A percentile compares a stretch with the other conserved stretches of the same genome.
These are phyloP conservation scores for Scheffersomyces stambukii DNA, from an alignment of 1,139 yeast species.

Conservation along the genomic window DNA sequence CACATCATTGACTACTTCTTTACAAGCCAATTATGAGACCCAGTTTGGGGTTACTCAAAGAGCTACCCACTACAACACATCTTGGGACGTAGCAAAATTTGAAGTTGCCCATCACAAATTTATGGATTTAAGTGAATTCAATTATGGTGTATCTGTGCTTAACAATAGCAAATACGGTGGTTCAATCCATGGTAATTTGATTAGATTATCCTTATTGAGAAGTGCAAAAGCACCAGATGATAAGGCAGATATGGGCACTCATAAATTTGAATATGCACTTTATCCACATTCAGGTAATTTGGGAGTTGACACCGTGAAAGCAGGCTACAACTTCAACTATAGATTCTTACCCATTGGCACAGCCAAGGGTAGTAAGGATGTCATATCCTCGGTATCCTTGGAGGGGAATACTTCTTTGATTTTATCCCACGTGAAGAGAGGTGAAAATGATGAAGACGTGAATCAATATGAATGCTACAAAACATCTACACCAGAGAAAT, in stretches of 20 bases:
- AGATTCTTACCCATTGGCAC: slow-evolving; percentile 29
- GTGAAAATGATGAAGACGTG: slow-evolving; percentile 73
- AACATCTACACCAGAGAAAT: slow-evolving; percentile 36
- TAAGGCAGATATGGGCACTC: slow-evolving; percentile 89
- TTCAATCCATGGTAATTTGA: slow-evolving; percentile 82
- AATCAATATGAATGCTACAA: slow-evolving; percentile 38
- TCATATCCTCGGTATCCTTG: slow-evolving; percentile 21
- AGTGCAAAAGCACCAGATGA: slow-evolving; percentile 92
- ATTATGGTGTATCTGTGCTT: slow-evolving; percentile 82
- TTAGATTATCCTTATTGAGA: slow-evolving; percentile 77
- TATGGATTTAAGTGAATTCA: slow-evolving; percentile 83
- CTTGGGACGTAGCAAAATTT: slow-evolving; percentile 95
- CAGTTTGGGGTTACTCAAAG: slow-evolving; percentile 88
- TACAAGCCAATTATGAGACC: slow-evolving; percentile 78
- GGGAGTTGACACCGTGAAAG: slow-evolving; percentile 59
- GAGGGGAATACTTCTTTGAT: slow-evolving; percentile 44
- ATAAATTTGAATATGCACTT: slow-evolving; percentile 77
- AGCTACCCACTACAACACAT: slow-evolving; percentile 90
- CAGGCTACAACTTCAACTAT: slow-evolving; percentile 80
- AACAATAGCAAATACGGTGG: slow-evolving; percentile 91
- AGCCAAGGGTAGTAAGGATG: slow-evolving; percentile 12
- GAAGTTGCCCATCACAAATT: slow-evolving; percentile 94
- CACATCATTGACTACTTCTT: slow-evolving; percentile 70
- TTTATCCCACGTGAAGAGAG: slow-evolving; percentile 77
- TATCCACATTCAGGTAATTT: slow-evolving; percentile 75